These are phyloP conservation scores for Ceraceosorus guamensis DNA, from an alignment of 1,284 basidiomycete species.

Conservation along the genomic window DNA sequence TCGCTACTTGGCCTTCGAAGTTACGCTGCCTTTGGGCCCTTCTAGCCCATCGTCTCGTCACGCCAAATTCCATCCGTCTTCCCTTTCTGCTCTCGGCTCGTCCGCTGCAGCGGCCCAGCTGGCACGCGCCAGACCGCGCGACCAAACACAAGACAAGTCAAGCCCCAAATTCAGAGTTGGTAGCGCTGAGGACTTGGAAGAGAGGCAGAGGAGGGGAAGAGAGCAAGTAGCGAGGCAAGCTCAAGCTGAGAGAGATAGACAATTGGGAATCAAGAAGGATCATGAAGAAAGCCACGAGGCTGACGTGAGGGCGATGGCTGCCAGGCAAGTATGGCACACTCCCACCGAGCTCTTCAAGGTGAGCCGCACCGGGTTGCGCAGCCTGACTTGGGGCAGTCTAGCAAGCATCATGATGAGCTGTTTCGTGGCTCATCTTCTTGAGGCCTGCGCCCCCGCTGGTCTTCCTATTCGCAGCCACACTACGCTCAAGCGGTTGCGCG, in stretches of 20 bases:
- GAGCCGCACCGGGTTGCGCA: too few relatives aligned
- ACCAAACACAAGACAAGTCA: too few relatives aligned
- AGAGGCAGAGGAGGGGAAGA: conserved; percentile 22
- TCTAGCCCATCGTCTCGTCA: too few relatives aligned
- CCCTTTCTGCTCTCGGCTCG: too few relatives aligned
- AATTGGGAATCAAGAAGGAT: conserved; percentile 24
- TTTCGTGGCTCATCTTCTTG: background rate
- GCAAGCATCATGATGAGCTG: background rate
- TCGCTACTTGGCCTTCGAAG: conserved; percentile 50
- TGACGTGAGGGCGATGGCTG: conserved; percentile 51
- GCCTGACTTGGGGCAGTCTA: too few relatives aligned
- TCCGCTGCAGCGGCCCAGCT: too few relatives aligned
- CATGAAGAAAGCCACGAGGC: conserved; percentile 47
- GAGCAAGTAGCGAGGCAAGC: conserved; percentile 40
- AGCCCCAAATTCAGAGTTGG: background rate
- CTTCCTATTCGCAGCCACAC: conserved; percentile 61
- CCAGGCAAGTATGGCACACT: conserved; percentile 95
- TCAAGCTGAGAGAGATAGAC: conserved; percentile 15
- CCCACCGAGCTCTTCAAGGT: conserved; percentile 97
- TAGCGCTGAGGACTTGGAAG: conserved; percentile 30
- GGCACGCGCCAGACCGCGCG: too few relatives aligned
- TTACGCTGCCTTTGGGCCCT: conserved; percentile 12
- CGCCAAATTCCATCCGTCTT: too few relatives aligned
- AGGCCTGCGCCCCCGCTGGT: too few relatives aligned
- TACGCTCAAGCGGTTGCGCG: conserved; percentile 84